Percentiles rank a stretch among this genome's conserved stretches.
phyloP scores from a whole-genome alignment of 2,329 filamentous ascomycete genomes.

The Ophiostoma perfectum region DNA sequence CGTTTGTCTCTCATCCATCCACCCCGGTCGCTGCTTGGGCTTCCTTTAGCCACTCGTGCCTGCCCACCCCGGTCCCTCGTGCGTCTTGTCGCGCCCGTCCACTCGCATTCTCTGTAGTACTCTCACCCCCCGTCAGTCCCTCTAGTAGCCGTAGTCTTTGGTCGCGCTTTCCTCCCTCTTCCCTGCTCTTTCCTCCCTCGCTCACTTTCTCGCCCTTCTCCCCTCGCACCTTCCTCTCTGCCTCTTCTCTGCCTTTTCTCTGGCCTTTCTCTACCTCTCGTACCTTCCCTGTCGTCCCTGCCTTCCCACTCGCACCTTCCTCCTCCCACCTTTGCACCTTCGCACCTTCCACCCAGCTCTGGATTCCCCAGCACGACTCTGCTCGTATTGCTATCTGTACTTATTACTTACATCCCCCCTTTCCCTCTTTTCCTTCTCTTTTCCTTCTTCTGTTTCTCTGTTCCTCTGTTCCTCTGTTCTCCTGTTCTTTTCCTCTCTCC shows the following conservation, averaged over 20 bases:
- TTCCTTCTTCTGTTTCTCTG: constrained; percentile 31
- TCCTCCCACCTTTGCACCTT: neutral
- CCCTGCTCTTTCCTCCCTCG: constrained; percentile 17
- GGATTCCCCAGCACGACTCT: neutral
- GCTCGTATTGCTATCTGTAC: constrained; percentile 10
- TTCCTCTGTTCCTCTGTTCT: constrained; percentile 37
- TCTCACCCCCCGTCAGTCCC: constrained; percentile 2
- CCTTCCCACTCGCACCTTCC: neutral
- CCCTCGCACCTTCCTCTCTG: neutral
- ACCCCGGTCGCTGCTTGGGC: constrained; percentile 19
- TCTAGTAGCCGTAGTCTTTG: neutral
- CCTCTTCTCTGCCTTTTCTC: constrained; percentile 18
- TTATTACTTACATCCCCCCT: constrained; percentile 14
- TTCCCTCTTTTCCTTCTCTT: neutral
- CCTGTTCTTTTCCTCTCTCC: constrained; percentile 38
- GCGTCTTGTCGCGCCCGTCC: constrained; percentile 17
- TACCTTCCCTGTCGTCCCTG: neutral
- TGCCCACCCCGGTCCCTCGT: constrained; percentile 22
- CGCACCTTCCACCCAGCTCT: neutral
- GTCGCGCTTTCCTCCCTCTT: constrained; percentile 20
- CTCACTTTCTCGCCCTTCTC: constrained; percentile 7
- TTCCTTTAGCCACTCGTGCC: constrained; percentile 24
- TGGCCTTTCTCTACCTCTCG: neutral
- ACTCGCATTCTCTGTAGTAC: constrained; percentile 10
- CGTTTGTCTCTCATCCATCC: neutral